These are phyloP conservation scores for Neofusicoccum sp. DNA, from an alignment of 2,329 filamentous ascomycete genomes.

Conservation along the genomic window DNA sequence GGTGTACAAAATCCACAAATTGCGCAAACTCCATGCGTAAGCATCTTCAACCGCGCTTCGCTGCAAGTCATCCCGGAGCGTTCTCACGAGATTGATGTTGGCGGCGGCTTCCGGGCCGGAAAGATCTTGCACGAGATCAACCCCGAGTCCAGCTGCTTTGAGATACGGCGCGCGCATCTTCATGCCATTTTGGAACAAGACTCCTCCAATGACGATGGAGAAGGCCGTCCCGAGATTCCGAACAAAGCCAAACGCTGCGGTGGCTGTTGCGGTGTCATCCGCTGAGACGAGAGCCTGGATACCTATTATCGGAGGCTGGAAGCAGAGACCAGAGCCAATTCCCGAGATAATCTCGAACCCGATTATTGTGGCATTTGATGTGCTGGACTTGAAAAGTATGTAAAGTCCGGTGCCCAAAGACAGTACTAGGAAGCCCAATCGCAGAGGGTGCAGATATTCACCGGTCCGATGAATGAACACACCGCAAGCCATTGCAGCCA, in stretches of 20 bases:
- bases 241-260: constrained; percentile 54
- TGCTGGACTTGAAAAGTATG: constrained; percentile 34
- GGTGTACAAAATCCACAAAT: constrained; percentile 54
- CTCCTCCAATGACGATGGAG: too few relatives aligned
- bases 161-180: constrained; percentile 49
- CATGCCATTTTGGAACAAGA: too few relatives aligned
- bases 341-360: constrained; percentile 56
- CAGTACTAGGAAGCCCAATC: too few relatives aligned
- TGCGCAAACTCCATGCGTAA: constrained; percentile 47
- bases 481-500: too few relatives aligned
- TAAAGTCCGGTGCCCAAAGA: constrained; percentile 41
- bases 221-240: too few relatives aligned
- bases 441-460: too few relatives aligned
- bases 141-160: constrained; percentile 54
- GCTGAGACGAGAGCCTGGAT: constrained; percentile 57
- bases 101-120: constrained; percentile 63
- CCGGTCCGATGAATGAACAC: too few relatives aligned
- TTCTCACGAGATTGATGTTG: constrained; percentile 59
- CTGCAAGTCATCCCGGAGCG: constrained; percentile 50
- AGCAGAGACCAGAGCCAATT: too few relatives aligned
- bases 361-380: constrained; percentile 42
- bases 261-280: constrained; percentile 55
- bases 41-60: constrained; percentile 45
- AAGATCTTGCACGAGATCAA: constrained; percentile 53
- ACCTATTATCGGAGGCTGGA: constrained; percentile 59